Evolutionary conservation across 139 green algal genomes (phyloP).

Genomic region (Chlorella sp.): DNA sequence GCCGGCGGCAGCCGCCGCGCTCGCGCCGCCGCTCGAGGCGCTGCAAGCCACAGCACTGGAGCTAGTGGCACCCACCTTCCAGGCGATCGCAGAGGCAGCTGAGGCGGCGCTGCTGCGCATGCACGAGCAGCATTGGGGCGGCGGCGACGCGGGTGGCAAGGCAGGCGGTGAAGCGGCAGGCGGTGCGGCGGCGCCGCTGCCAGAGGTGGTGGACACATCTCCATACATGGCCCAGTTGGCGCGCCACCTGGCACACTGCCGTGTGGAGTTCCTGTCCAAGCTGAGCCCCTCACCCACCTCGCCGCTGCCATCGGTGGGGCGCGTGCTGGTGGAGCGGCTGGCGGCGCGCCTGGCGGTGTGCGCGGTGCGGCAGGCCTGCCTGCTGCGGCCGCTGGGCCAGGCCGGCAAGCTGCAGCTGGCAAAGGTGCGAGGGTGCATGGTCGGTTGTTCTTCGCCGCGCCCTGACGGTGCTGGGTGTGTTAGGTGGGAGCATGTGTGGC

Average conservation of each 20-base stretch:
- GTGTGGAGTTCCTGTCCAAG: conserved; percentile 64
- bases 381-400: conserved; percentile 77
- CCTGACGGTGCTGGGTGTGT: no score
- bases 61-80: conserved; percentile 78
- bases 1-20: conserved; percentile 41
- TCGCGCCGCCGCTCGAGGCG: conserved; percentile 54
- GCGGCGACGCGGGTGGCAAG: background rate
- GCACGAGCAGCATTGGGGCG: conserved; percentile 52
- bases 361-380: conserved; percentile 86
- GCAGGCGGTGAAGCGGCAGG: conserved; percentile 31
- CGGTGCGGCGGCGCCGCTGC: background rate
- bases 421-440: conserved; percentile 44
- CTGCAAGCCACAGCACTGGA: conserved; percentile 48
- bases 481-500: no score
- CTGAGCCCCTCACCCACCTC: conserved; percentile 42
- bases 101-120: conserved; percentile 60
- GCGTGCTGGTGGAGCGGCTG: conserved; percentile 73
- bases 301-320: conserved; percentile 36
- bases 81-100: conserved; percentile 52
- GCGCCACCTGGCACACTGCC: conserved; percentile 65
- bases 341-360: conserved; percentile 82
- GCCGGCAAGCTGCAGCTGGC: conserved; percentile 71
- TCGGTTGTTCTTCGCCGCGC: no score
- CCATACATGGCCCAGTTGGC: conserved; percentile 68
- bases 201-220: conserved; percentile 55